Evolutionary conservation across 345 rosid genomes (phyloP).

Genomic region (Pistacia vera): DNA sequence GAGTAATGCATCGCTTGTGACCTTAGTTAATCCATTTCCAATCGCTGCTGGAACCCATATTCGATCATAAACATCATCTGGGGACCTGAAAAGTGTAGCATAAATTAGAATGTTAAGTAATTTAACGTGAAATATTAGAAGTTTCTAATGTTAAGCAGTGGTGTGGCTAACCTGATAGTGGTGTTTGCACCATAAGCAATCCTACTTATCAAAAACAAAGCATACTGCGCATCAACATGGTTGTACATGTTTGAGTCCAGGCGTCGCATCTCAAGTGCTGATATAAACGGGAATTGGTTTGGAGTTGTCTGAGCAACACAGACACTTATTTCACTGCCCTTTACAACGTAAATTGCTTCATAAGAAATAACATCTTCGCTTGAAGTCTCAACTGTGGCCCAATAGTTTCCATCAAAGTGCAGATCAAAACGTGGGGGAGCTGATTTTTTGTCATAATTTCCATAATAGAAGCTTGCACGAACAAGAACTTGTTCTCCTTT

Average conservation of each 20-base stretch:
- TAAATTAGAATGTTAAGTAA: neutral
- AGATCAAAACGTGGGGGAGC: constrained; percentile 42
- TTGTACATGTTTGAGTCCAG: constrained; percentile 35
- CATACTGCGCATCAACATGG: constrained; percentile 18
- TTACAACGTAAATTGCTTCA: constrained; percentile 31
- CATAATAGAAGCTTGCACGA: constrained; percentile 41
- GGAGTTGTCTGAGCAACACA: constrained; percentile 43
- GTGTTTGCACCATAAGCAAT: constrained; percentile 25
- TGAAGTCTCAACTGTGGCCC: constrained; percentile 38
- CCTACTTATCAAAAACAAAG: constrained; percentile 34
- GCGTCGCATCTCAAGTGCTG: constrained; percentile 39
- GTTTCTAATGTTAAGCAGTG: neutral
- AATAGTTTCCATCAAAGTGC: constrained; percentile 39
- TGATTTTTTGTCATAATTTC: constrained; percentile 43
- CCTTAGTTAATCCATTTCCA: constrained; percentile 11
- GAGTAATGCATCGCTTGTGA: constrained; percentile 15
- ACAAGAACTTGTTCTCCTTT: constrained; percentile 31
- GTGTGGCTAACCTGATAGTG: constrained; percentile 25
- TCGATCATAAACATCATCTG: constrained; percentile 37
- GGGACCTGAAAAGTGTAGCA: constrained; percentile 10
- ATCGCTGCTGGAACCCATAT: constrained; percentile 38
- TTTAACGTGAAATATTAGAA: no score
- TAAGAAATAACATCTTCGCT: constrained; percentile 16
- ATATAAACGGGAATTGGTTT: constrained; percentile 40
- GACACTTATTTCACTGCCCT: constrained; percentile 23